phyloP scores from a whole-genome alignment of 176 grass and related monocot species.

The Paspalum vaginatum region DNA sequence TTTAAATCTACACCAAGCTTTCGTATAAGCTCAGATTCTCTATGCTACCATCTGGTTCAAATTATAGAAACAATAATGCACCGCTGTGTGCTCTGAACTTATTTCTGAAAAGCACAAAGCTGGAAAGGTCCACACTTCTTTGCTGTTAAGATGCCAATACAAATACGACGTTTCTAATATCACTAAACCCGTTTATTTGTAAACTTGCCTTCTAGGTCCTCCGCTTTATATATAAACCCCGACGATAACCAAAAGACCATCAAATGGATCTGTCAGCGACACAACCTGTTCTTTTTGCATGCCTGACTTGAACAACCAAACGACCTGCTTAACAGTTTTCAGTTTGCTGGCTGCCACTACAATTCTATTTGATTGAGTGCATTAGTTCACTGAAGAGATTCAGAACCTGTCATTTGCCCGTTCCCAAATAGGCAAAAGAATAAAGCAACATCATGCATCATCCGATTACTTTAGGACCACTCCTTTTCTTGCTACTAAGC shows the following conservation, averaged over 20 bases:
- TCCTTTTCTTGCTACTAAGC: background rate
- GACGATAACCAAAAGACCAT: background rate
- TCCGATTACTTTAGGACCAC: background rate
- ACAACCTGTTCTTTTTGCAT: background rate
- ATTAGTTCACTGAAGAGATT: slow-evolving; percentile 5
- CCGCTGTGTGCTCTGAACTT: background rate
- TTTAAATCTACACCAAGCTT: background rate
- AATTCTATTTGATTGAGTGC: background rate
- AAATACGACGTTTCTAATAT: background rate
- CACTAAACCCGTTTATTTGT: background rate
- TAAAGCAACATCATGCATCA: slow-evolving; percentile 15
- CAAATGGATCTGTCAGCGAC: background rate
- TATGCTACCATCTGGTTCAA: slow-evolving; percentile 16
- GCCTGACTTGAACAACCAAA: background rate
- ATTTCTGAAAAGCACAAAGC: background rate
- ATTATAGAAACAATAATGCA: slow-evolving; percentile 17
- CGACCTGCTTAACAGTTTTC: background rate
- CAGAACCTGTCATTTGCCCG: slow-evolving; percentile 9
- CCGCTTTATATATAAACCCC: background rate
- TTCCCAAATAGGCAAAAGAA: slow-evolving; percentile 28
- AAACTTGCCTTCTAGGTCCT: background rate
- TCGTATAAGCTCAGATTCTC: slow-evolving; percentile 30
- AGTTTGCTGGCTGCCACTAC: background rate
- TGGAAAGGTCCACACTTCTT: background rate
- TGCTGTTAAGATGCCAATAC: background rate